Evolutionary conservation across 1,139 yeast genomes (phyloP).

Genomic region (Tardiomyces depauwii): DNA sequence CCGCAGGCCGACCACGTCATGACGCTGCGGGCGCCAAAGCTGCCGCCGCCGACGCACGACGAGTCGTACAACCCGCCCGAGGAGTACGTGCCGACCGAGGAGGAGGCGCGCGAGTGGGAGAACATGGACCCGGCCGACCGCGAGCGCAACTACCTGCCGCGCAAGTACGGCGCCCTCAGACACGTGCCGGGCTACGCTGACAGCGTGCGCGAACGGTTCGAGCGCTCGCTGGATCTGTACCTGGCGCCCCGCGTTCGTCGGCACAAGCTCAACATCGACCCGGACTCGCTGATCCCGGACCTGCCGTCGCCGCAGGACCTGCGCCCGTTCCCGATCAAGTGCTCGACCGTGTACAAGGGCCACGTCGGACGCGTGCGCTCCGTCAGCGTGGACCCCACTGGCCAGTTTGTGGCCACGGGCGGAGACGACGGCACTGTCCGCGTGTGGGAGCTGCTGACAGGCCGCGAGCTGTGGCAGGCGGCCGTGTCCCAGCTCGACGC

Average conservation of each 20-base stretch:
- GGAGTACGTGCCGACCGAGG: slow-evolving; percentile 73
- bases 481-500: slow-evolving; percentile 24
- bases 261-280: slow-evolving; percentile 85
- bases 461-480: slow-evolving; percentile 76
- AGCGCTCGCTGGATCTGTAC: slow-evolving; percentile 85
- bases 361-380: slow-evolving; percentile 78
- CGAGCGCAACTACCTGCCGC: slow-evolving; percentile 69
- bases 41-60: slow-evolving; percentile 93
- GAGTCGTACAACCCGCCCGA: slow-evolving; percentile 97
- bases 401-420: slow-evolving; percentile 94
- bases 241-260: slow-evolving; percentile 94
- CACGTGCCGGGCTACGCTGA: slow-evolving; percentile 91
- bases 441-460: slow-evolving; percentile 92
- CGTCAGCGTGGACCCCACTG: slow-evolving; percentile 76
- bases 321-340: slow-evolving; percentile 94
- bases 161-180: slow-evolving; percentile 70
- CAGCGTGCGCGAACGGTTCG: slow-evolving; percentile 79
- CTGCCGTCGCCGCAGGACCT: slow-evolving; percentile 94
- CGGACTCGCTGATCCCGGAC: slow-evolving; percentile 91
- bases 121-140: slow-evolving; percentile 66
- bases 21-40: slow-evolving; percentile 90
- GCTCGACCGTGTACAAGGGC: slow-evolving; percentile 76
- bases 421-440: slow-evolving; percentile 96
- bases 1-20: slow-evolving; percentile 68
- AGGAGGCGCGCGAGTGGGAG: slow-evolving; percentile 68